These are phyloP conservation scores for Psidium friedrichsthalianum DNA, from an alignment of 345 rosid genomes.

Conservation along the genomic window DNA sequence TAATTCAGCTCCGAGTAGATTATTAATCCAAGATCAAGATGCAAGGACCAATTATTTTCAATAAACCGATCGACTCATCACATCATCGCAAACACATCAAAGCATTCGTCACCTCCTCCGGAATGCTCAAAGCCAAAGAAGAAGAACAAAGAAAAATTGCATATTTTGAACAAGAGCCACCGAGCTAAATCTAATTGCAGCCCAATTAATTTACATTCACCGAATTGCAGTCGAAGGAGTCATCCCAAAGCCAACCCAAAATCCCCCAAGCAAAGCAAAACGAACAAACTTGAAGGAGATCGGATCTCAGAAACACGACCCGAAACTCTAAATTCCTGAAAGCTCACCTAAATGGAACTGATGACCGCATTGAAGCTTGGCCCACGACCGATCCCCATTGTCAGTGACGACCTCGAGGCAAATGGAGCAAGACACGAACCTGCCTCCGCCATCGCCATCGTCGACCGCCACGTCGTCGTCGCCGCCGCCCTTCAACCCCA, in stretches of 20 bases:
- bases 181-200: not conserved
- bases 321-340: not conserved
- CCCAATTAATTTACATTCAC: not conserved
- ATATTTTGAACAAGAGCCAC: not conserved
- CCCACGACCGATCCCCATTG: slow-evolving; percentile 89
- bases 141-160: not conserved
- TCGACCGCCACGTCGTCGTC: slow-evolving; percentile 30
- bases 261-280: not conserved
- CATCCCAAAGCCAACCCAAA: not conserved
- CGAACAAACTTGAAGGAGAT: not conserved
- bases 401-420: slow-evolving; percentile 74
- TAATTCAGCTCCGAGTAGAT: not conserved
- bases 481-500: slow-evolving; percentile 73
- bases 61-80: not conserved
- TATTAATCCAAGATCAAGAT: not conserved
- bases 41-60: not conserved
- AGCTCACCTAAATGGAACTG: slow-evolving; percentile 79
- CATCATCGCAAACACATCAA: not conserved
- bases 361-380: slow-evolving; percentile 95
- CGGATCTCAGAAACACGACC: not conserved
- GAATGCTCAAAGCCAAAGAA: not conserved
- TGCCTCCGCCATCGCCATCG: slow-evolving; percentile 32
- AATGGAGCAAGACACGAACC: slow-evolving; percentile 85
- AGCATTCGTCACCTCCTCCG: not conserved
- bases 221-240: not conserved